Percentiles rank a stretch among this genome's conserved stretches.
These are phyloP conservation scores for Clitocybe nebularis DNA, from an alignment of 1,284 basidiomycete species.

Conservation along the genomic window DNA sequence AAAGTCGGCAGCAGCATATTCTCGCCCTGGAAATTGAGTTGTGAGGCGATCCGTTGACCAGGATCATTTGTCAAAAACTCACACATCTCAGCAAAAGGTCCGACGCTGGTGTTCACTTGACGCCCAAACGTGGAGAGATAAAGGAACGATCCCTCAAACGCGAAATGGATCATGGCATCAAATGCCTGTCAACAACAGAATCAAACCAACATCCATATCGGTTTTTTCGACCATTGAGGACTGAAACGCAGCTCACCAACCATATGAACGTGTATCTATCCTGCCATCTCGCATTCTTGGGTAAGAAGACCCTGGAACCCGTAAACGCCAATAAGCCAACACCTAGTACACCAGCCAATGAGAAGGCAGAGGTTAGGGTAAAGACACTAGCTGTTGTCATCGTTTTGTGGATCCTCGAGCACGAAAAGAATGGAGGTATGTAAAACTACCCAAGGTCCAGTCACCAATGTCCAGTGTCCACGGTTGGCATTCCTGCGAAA, in stretches of 20 bases:
- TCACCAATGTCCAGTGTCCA: no score
- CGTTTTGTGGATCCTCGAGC: neutral
- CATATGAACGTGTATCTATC: slow-evolving; percentile 70
- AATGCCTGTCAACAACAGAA: slow-evolving; percentile 46
- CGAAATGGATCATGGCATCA: slow-evolving; percentile 76
- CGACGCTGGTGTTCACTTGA: slow-evolving; percentile 64
- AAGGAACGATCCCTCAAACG: slow-evolving; percentile 75
- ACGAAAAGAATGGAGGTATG: neutral
- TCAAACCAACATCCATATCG: neutral
- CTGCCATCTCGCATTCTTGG: slow-evolving; percentile 57
- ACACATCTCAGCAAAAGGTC: slow-evolving; percentile 77
- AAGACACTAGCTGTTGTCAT: slow-evolving; percentile 38
- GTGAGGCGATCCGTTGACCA: no score
- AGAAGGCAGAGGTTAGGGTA: slow-evolving; percentile 61
- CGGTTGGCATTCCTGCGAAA: no score
- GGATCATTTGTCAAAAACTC: slow-evolving; percentile 24
- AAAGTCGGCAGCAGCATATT: slow-evolving; percentile 73
- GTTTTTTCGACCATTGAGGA: neutral
- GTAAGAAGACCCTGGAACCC: slow-evolving; percentile 50
- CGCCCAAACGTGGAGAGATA: slow-evolving; percentile 71
- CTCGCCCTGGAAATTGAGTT: slow-evolving; percentile 42
- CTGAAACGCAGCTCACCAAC: slow-evolving; percentile 43
- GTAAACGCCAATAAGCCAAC: slow-evolving; percentile 48
- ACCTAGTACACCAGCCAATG: slow-evolving; percentile 53
- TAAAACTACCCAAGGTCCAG: no score